Conservation (phyloP, 208 protist genomes). For the Crithidia brevicula region DNA sequence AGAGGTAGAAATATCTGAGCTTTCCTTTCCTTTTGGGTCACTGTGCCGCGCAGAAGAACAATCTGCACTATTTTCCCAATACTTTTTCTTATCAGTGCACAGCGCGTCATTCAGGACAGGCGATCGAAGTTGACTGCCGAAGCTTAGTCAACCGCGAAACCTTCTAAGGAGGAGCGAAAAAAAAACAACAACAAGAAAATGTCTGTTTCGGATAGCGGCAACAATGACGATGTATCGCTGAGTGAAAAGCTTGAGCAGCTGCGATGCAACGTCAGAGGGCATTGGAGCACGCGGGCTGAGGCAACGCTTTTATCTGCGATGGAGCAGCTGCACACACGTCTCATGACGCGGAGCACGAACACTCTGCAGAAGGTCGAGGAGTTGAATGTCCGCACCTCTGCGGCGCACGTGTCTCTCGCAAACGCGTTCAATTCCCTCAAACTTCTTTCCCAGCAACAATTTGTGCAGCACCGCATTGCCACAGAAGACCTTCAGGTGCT, state of each 20-base stretch:
- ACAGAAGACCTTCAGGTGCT: slow-evolving; percentile 37
- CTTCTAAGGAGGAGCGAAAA: too few relatives aligned
- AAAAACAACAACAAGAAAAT: not conserved
- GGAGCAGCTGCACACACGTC: slow-evolving; percentile 44
- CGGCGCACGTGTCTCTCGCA: slow-evolving; percentile 37
- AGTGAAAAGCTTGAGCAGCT: slow-evolving; percentile 29
- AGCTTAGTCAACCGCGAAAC: too few relatives aligned
- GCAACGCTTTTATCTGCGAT: slow-evolving; percentile 47
- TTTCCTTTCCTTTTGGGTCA: too few relatives aligned
- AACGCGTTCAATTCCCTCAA: slow-evolving; percentile 69
- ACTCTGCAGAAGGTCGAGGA: slow-evolving; percentile 35
- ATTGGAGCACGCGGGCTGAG: slow-evolving; percentile 57
- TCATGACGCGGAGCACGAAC: slow-evolving; percentile 24
- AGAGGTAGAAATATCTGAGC: too few relatives aligned
- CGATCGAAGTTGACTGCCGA: not conserved
- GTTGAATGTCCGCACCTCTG: slow-evolving; percentile 35
- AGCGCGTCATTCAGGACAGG: too few relatives aligned
- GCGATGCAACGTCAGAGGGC: slow-evolving; percentile 26
- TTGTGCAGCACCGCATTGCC: slow-evolving; percentile 81
- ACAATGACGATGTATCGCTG: slow-evolving; percentile 15
- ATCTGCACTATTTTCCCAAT: too few relatives aligned
- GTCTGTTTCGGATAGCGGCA: slow-evolving; percentile 5
- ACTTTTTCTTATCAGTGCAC: too few relatives aligned
- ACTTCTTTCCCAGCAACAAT: slow-evolving; percentile 68
- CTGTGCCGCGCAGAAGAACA: too few relatives aligned